These are phyloP conservation scores for Volvariella volvacea DNA, from an alignment of 1,284 basidiomycete genomes.

Conservation along the genomic window DNA sequence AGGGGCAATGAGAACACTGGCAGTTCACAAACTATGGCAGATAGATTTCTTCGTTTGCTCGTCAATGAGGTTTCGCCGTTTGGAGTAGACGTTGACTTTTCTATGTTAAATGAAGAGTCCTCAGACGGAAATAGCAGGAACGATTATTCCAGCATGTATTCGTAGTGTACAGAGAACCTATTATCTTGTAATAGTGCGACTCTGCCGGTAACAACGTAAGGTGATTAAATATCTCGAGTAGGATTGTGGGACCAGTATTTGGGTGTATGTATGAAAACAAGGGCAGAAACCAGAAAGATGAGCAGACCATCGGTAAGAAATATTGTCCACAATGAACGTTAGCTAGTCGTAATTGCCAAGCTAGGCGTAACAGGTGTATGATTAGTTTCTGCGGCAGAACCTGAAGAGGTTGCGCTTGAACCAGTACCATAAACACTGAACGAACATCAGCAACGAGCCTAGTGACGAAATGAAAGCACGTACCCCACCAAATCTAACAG, in stretches of 20 bases:
- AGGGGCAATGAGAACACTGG: too few species aligned
- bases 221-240: too few species aligned
- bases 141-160: conserved; percentile 48
- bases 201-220: conserved; percentile 1
- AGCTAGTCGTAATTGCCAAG: conserved; percentile 4
- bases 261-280: not conserved
- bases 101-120: too few species aligned
- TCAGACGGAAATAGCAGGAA: conserved; percentile 17
- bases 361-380: conserved; percentile 7
- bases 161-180: conserved; percentile 22
- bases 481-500: conserved; percentile 80
- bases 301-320: conserved; percentile 1
- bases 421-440: conserved; percentile 75
- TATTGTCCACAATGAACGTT: not conserved
- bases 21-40: too few species aligned
- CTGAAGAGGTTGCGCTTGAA: conserved; percentile 80
- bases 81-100: too few species aligned
- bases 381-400: conserved; percentile 68
- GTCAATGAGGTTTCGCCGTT: too few species aligned
- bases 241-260: too few species aligned
- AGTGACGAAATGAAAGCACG: conserved; percentile 25
- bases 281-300: conserved; percentile 6
- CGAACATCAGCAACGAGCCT: conserved; percentile 12
- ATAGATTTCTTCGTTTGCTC: too few species aligned
- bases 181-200: conserved; percentile 2